phyloP scores from a whole-genome alignment of 257 asterid species.

The Osmanthus fragrans region DNA sequence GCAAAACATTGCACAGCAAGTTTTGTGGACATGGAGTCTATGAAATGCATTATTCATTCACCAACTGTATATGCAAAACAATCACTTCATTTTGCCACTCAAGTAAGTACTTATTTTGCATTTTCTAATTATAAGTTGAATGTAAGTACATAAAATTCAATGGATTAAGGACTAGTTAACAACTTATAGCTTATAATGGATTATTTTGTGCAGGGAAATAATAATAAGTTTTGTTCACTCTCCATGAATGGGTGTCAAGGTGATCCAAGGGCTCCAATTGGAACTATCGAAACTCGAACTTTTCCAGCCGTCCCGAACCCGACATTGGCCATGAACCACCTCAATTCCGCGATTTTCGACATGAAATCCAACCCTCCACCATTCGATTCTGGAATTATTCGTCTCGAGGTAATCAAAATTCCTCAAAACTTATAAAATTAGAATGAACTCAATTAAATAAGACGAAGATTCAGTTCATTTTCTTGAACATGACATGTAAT shows the following conservation, averaged over 20 bases:
- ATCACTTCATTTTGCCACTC: constrained; percentile 38
- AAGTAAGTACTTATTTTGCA: constrained; percentile 34
- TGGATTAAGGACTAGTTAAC: not conserved
- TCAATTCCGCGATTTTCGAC: constrained; percentile 60
- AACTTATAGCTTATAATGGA: not conserved
- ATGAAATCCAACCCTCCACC: constrained; percentile 45
- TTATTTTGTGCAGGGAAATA: constrained; percentile 38
- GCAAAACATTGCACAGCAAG: constrained; percentile 37
- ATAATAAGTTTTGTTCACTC: constrained; percentile 40
- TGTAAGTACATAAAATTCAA: too few species aligned
- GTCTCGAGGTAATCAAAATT: constrained; percentile 61
- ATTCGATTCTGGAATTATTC: constrained; percentile 66
- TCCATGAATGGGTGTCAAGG: constrained; percentile 71
- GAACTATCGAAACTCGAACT: constrained; percentile 60
- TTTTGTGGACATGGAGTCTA: constrained; percentile 45
- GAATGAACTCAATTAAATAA: too few species aligned
- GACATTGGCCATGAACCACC: constrained; percentile 55
- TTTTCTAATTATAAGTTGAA: not conserved
- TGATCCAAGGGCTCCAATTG: constrained; percentile 59
- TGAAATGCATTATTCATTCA: constrained; percentile 36
- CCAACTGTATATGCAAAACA: constrained; percentile 42
- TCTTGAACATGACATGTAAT: too few species aligned
- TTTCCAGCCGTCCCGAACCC: constrained; percentile 54
- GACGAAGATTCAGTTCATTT: too few species aligned
- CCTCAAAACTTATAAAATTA: too few species aligned